Evolutionary conservation across 1,139 yeast species (phyloP), one percentile per base, ranked within the genome.

Genomic region (Lizanozyma gosingica): DNA sequence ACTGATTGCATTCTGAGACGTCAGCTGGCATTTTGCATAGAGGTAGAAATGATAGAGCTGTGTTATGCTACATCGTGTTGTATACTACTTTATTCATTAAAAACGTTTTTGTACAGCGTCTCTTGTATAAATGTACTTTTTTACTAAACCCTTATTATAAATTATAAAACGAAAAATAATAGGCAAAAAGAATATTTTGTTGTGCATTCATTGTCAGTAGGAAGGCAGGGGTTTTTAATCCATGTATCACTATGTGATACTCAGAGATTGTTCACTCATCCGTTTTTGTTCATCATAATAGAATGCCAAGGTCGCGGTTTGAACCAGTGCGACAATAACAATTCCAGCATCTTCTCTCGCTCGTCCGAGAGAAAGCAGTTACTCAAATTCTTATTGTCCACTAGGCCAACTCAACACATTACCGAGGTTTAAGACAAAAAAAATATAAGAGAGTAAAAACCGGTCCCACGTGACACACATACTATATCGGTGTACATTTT

Each of bases 231-330:
- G 29, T 67, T 63, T 65, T 55, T 69, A 69, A 69, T 69, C 75
- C 54, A 67, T 50, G 71, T 53, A 52, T 41, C 49, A 53, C 54
- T 71, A 71, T 66, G 47, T 50, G 69, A 56, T 49, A 62, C 73
- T 69, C 74, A 69, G 75, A 68, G 74, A 69, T 69, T 69, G 75
- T 69, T 69, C 75, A 69, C 74, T 22, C 29, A 69, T 68, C 74
- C 73, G 54, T 68, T 58, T 66, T 65, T 22, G 51, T 51, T 68
- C 73, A 67, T 68, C 74, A 69, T 56, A 40, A 43, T 52, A 55
- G 52, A 49, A 52, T 51, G 55, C 53, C 52, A 43, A 43, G 44
- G 43, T 41, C 41, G 45, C 50, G 58, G 48, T 39, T 60, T 66
- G 67, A 62, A 61, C 67, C 52, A n/a, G n/a, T 43, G 47, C 51